phyloP scores from a whole-genome alignment of 805 yeast species.

The Saccharomyces cerevisiae region DNA sequence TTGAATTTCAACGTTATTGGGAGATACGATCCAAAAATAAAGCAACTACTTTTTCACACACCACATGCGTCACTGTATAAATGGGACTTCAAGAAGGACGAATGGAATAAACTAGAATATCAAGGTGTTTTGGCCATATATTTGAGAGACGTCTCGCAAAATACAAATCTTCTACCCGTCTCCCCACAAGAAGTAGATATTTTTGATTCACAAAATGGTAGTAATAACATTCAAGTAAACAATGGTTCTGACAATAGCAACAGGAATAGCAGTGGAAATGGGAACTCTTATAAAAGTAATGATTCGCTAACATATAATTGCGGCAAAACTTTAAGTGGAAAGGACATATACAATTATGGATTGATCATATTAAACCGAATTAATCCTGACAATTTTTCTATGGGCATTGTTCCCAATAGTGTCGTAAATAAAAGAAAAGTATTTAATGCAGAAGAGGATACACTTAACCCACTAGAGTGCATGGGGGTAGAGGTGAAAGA shows the following conservation, averaged over 20 bases:
- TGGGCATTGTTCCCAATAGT: slow-evolving; percentile 57
- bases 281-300: slow-evolving; percentile 3
- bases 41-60: slow-evolving; percentile 58
- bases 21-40: slow-evolving; percentile 64
- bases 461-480: slow-evolving; percentile 31
- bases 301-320: slow-evolving; percentile 1
- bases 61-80: slow-evolving; percentile 67
- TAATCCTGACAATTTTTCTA: slow-evolving; percentile 61
- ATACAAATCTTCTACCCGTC: slow-evolving; percentile 14
- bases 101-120: slow-evolving; percentile 63
- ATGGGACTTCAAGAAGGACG: slow-evolving; percentile 46
- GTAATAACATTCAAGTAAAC: slow-evolving; percentile 22
- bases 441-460: slow-evolving; percentile 26
- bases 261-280: slow-evolving; percentile 1
- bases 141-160: slow-evolving; percentile 38
- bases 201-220: slow-evolving; percentile 3
- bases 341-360: slow-evolving; percentile 52
- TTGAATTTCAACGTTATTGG: slow-evolving; percentile 69
- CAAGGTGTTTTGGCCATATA: slow-evolving; percentile 67
- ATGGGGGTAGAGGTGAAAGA: slow-evolving; percentile 64
- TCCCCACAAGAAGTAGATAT: neutral
- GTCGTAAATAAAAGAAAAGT: slow-evolving; percentile 36
- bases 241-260: slow-evolving; percentile 1
- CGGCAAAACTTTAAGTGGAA: slow-evolving; percentile 22
- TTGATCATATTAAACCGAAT: slow-evolving; percentile 59